Evolutionary conservation across 257 asterid species (phyloP).

Genomic region (Nicotiana otophora): DNA sequence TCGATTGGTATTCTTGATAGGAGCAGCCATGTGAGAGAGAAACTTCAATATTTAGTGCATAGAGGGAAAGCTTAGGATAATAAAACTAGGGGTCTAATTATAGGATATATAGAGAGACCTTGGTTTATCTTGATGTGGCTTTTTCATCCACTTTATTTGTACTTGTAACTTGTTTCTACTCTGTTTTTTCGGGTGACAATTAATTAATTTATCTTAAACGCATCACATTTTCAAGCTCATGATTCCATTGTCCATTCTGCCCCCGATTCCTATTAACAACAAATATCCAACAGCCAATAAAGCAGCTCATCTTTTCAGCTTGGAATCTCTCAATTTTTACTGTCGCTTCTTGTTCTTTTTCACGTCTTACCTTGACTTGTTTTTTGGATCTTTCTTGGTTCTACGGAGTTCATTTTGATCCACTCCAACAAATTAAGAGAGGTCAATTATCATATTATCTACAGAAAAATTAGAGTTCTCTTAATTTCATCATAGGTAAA

Average conservation of each 20-base stretch:
- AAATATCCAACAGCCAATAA: background rate
- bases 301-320: background rate
- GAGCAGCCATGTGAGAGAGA: conserved; percentile 29
- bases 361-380: background rate
- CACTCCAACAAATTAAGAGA: background rate
- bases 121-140: conserved; percentile 6
- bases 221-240: background rate
- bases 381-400: background rate
- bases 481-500: background rate
- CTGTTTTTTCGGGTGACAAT: background rate
- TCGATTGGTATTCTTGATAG: conserved; percentile 26
- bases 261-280: background rate
- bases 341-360: background rate
- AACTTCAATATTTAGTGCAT: background rate
- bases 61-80: background rate
- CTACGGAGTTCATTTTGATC: background rate
- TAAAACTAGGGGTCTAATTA: background rate
- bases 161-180: background rate
- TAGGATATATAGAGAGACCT: conserved; percentile 30
- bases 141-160: conserved; percentile 15
- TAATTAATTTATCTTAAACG: background rate
- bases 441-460: background rate
- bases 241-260: conserved; percentile 18
- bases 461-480: background rate
- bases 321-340: background rate